These are phyloP conservation scores for Fragaria vesca DNA, from an alignment of 306 rosid species.

Conservation along the genomic window DNA sequence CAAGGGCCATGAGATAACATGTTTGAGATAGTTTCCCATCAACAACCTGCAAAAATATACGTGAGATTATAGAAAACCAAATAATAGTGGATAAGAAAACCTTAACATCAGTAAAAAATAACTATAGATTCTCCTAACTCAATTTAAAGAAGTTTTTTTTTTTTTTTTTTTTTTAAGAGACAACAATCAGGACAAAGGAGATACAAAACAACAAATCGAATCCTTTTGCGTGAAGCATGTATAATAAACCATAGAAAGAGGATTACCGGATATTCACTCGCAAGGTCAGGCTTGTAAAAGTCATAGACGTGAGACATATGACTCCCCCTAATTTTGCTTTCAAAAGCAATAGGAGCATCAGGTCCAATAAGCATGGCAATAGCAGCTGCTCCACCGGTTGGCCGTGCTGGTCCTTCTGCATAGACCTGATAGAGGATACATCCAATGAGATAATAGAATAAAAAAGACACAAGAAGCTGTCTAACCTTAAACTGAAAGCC, in stretches of 20 bases:
- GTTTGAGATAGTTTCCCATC: slow-evolving; percentile 99
- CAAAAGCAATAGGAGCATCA: slow-evolving; percentile 90
- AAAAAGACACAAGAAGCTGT: background rate
- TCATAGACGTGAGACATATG: slow-evolving; percentile 94
- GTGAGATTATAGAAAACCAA: slow-evolving; percentile 17
- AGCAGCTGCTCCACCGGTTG: slow-evolving; percentile 99
- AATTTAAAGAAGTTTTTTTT: background rate
- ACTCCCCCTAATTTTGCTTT: slow-evolving; percentile 93
- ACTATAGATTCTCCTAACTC: background rate
- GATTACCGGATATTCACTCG: slow-evolving; percentile 97
- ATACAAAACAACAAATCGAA: background rate
- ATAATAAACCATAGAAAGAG: background rate
- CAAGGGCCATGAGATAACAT: slow-evolving; percentile 92
- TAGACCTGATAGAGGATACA: slow-evolving; percentile 66
- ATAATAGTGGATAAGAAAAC: slow-evolving; percentile 1
- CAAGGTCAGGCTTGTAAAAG: slow-evolving; percentile 96
- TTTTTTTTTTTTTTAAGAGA: no score
- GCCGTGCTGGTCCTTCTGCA: slow-evolving; percentile 99
- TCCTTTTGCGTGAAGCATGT: background rate
- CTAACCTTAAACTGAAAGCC: background rate
- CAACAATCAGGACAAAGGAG: slow-evolving; percentile 1
- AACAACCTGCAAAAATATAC: slow-evolving; percentile 61
- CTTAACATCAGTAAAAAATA: background rate
- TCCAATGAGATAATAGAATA: slow-evolving; percentile 17
- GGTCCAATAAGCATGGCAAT: slow-evolving; percentile 93